A percentile compares a stretch with the other conserved stretches of the same genome.
Conservation (phyloP, 1,284 basidiomycete genomes). For the Hemileia vastatrix region DNA sequence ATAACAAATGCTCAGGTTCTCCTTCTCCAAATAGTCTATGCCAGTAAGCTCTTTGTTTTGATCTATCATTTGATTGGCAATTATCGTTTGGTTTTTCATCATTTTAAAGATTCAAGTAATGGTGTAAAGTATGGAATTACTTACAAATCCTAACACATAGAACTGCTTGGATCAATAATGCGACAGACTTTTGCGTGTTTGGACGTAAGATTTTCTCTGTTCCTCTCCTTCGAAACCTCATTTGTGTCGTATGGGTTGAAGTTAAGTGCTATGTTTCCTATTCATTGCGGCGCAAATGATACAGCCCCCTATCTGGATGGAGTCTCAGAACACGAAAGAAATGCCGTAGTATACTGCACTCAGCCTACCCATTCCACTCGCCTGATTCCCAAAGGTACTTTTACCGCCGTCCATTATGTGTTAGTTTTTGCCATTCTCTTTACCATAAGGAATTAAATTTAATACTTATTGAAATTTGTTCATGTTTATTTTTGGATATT, state of each 20-base stretch:
- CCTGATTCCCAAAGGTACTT: conserved; percentile 10
- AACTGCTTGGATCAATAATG: conserved; percentile 5
- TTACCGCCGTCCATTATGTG: conserved; percentile 19
- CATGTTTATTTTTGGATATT: background rate
- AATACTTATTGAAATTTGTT: background rate
- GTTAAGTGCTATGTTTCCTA: background rate
- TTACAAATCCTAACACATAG: background rate
- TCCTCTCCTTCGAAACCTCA: no score
- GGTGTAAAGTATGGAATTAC: no score
- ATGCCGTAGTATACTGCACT: conserved; percentile 18
- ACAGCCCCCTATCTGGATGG: conserved; percentile 11
- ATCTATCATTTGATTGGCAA: background rate
- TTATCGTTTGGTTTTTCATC: background rate
- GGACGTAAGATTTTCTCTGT: conserved; percentile 4
- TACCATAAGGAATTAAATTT: background rate
- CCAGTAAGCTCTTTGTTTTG: background rate
- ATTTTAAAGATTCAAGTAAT: no score
- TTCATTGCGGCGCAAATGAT: background rate
- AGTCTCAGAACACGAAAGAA: conserved; percentile 15
- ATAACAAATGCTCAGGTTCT: conserved; percentile 8
- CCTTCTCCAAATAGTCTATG: conserved; percentile 15
- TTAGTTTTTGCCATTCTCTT: background rate
- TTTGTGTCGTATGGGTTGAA: background rate
- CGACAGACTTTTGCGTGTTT: conserved; percentile 20
- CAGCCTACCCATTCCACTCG: conserved; percentile 8